Conservation (phyloP, 768 basidiomycete species). For the Rhizopogon salebrosus region DNA sequence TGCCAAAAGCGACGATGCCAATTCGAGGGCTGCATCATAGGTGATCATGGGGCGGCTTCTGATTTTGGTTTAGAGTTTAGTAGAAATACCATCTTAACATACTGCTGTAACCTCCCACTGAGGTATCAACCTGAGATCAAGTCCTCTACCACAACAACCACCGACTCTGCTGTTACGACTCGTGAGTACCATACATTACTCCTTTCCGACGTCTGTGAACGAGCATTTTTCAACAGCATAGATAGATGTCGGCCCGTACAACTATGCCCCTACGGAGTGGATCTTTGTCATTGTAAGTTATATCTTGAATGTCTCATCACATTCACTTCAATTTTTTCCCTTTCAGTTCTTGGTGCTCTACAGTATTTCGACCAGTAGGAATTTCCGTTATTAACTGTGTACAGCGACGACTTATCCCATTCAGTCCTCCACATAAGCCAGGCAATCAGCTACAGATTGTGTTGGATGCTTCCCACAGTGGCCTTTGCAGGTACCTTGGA, state of each 20-base stretch:
- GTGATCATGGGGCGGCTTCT: too few relatives aligned
- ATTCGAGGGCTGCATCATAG: too few relatives aligned
- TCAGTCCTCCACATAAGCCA: slow-evolving; percentile 44
- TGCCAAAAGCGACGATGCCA: too few relatives aligned
- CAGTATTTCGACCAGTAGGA: slow-evolving; percentile 34
- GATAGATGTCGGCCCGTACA: slow-evolving; percentile 18
- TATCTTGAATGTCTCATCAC: neutral
- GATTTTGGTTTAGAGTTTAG: too few relatives aligned
- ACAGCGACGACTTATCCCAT: neutral
- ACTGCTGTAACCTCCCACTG: too few relatives aligned
- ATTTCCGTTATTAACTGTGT: neutral
- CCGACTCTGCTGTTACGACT: neutral
- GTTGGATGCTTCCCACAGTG: slow-evolving; percentile 50
- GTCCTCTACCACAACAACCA: neutral
- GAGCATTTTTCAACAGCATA: neutral
- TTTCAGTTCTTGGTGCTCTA: slow-evolving; percentile 36
- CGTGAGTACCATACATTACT: neutral
- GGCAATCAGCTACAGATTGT: slow-evolving; percentile 37
- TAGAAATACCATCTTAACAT: too few relatives aligned
- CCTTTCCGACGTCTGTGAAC: neutral
- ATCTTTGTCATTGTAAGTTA: slow-evolving; percentile 24
- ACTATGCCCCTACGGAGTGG: slow-evolving; percentile 35
- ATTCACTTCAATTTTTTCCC: neutral
- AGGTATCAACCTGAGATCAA: too few relatives aligned
- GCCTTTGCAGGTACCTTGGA: slow-evolving; percentile 45